A percentile compares a stretch with the other conserved stretches of the same genome.
Evolutionary conservation across 169 alveolate genomes (phyloP).

Genomic region (Cryptosporidium andersoni): DNA sequence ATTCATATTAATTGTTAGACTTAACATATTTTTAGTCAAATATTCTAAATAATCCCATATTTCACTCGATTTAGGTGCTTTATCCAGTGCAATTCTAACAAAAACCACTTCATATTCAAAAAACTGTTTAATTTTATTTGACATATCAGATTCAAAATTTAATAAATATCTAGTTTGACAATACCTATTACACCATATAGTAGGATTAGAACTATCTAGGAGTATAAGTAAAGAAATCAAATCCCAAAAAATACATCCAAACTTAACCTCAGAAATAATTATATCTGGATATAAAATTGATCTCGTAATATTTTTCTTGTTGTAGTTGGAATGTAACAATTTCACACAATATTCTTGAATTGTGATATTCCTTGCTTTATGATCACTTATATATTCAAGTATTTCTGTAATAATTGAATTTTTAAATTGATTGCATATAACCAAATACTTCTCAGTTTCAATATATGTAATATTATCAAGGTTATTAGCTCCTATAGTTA

Average conservation of each 20-base stretch:
- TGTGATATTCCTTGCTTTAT: constrained; percentile 2
- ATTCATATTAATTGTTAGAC: not conserved
- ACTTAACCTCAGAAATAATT: not conserved
- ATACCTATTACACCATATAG: constrained; percentile 45
- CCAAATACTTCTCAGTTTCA: constrained; percentile 14
- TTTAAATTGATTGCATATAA: constrained; percentile 10
- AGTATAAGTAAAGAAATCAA: constrained; percentile 35
- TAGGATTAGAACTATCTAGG: constrained; percentile 25
- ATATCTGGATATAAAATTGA: not conserved
- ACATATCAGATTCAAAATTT: not conserved
- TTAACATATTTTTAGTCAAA: not conserved
- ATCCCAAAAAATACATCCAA: constrained; percentile 50
- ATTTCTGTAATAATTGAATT: constrained; percentile 9
- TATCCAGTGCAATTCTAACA: constrained; percentile 15
- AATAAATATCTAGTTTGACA: constrained; percentile 2
- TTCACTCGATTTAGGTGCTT: constrained; percentile 37
- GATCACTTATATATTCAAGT: constrained; percentile 4
- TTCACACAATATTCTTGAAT: not conserved
- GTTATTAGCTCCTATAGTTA: no score
- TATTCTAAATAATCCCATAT: constrained; percentile 48
- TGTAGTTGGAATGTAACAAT: not conserved
- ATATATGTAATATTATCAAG: constrained; percentile 3
- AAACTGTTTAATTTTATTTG: constrained; percentile 3
- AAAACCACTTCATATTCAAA: constrained; percentile 11
- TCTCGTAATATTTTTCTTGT: not conserved